A percentile compares a stretch with the other conserved stretches of the same genome.
Evolutionary conservation across 148 eudicot genomes (phyloP).

Genomic region (Silene latifolia): DNA sequence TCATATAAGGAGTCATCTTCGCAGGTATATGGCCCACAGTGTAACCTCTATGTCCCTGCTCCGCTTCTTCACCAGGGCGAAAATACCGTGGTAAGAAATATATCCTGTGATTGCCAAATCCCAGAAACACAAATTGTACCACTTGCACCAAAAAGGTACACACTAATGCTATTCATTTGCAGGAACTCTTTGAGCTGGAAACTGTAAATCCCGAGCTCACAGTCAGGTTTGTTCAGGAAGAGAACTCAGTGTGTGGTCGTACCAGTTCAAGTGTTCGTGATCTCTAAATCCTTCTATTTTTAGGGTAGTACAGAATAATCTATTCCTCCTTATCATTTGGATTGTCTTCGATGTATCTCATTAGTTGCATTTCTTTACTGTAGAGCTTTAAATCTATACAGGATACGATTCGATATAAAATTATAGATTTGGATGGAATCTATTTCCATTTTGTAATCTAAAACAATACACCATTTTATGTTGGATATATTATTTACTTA

Average conservation of each 20-base stretch:
- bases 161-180: neutral
- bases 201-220: constrained; percentile 49
- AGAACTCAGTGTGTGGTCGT: constrained; percentile 56
- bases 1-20: constrained; percentile 6
- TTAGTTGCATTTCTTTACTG: neutral
- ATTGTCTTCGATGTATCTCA: neutral
- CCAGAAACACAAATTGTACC: neutral
- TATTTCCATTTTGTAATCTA: too few species aligned
- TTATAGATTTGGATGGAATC: too few species aligned
- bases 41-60: constrained; percentile 90
- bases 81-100: constrained; percentile 60
- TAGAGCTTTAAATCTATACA: neutral
- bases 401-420: too few species aligned
- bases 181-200: constrained; percentile 79
- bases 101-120: neutral
- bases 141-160: neutral
- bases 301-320: too few species aligned
- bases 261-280: constrained; percentile 29
- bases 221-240: constrained; percentile 51
- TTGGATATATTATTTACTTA: neutral
- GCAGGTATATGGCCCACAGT: constrained; percentile 84
- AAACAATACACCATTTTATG: neutral
- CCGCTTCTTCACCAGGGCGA: constrained; percentile 64
- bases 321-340: too few species aligned
- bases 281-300: constrained; percentile 31